These are phyloP conservation scores for Pilobolus umbonatus DNA, from an alignment of 192 early-diverging fungal species.

Conservation along the genomic window DNA sequence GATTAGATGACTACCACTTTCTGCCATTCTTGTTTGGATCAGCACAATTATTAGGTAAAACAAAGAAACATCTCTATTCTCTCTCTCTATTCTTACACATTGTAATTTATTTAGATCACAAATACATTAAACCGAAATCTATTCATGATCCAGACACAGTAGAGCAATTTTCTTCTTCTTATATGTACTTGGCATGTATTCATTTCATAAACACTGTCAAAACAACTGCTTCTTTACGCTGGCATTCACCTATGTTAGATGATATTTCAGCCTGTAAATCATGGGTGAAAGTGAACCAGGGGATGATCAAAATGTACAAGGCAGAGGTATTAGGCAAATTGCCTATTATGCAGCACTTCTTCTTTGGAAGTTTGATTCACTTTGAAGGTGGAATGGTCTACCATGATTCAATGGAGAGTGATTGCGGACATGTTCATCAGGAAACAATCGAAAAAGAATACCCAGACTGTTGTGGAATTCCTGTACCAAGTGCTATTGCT, in stretches of 20 bases:
- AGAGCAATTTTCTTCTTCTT: slow-evolving; percentile 83
- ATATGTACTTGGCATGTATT: slow-evolving; percentile 96
- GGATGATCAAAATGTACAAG: slow-evolving; percentile 95
- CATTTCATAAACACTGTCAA: slow-evolving; percentile 84
- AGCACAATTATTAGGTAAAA: slow-evolving; percentile 68
- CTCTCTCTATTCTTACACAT: background rate
- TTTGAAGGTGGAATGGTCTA: slow-evolving; percentile 55
- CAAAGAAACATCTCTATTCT: background rate
- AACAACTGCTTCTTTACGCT: slow-evolving; percentile 58
- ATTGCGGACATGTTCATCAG: slow-evolving; percentile 48
- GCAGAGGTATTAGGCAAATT: slow-evolving; percentile 91
- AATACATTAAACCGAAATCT: slow-evolving; percentile 87
- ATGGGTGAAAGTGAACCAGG: slow-evolving; percentile 90
- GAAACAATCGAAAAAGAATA: slow-evolving; percentile 74
- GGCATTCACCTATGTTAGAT: slow-evolving; percentile 97
- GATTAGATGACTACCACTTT: slow-evolving; percentile 97
- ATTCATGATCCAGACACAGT: slow-evolving; percentile 89
- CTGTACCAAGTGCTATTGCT: slow-evolving; percentile 77
- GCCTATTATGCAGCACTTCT: slow-evolving; percentile 98
- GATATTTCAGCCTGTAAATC: slow-evolving; percentile 88
- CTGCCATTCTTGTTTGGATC: slow-evolving; percentile 92
- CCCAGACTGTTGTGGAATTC: slow-evolving; percentile 77
- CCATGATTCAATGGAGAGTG: slow-evolving; percentile 44
- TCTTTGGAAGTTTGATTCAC: slow-evolving; percentile 82
- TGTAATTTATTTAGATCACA: slow-evolving; percentile 57